These are phyloP conservation scores for Adiantum capillusveneris DNA, from an alignment of 75 land plant species.

Conservation along the genomic window DNA sequence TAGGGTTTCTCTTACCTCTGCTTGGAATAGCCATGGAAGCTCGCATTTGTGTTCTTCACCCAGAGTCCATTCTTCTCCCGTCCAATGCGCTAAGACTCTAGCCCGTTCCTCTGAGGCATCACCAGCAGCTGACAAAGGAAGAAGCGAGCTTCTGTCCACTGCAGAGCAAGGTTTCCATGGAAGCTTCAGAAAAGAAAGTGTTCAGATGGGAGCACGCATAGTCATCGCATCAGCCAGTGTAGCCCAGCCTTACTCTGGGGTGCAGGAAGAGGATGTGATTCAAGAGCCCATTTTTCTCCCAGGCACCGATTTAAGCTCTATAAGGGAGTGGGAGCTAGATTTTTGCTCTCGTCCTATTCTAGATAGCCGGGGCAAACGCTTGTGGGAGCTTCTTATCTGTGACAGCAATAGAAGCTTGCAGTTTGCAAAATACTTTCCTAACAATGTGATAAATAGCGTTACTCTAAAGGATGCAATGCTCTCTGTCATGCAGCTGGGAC, in stretches of 20 bases:
- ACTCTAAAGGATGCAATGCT: conserved; percentile 75
- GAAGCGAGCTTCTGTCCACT: too few relatives aligned
- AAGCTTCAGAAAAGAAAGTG: too few relatives aligned
- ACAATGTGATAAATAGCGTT: conserved; percentile 91
- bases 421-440: conserved; percentile 79
- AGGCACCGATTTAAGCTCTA: conserved; percentile 48
- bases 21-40: too few relatives aligned
- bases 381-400: conserved; percentile 95
- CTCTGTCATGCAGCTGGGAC: conserved; percentile 51
- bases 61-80: too few relatives aligned
- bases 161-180: too few relatives aligned
- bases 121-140: too few relatives aligned
- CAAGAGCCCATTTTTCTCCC: conserved; percentile 22
- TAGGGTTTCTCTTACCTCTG: too few relatives aligned
- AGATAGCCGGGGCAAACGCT: conserved; percentile 86
- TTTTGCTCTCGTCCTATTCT: conserved; percentile 95
- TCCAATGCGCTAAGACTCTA: too few relatives aligned
- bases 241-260: background rate
- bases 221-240: too few relatives aligned
- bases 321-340: conserved; percentile 91
- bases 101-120: too few relatives aligned
- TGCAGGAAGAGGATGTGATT: background rate
- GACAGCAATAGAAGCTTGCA: conserved; percentile 65
- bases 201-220: too few relatives aligned
- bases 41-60: too few relatives aligned